Percentiles rank a stretch among this genome's conserved stretches.
These are phyloP conservation scores for Teratosphaeria destructans DNA, from an alignment of 2,329 filamentous ascomycete species.

Conservation along the genomic window DNA sequence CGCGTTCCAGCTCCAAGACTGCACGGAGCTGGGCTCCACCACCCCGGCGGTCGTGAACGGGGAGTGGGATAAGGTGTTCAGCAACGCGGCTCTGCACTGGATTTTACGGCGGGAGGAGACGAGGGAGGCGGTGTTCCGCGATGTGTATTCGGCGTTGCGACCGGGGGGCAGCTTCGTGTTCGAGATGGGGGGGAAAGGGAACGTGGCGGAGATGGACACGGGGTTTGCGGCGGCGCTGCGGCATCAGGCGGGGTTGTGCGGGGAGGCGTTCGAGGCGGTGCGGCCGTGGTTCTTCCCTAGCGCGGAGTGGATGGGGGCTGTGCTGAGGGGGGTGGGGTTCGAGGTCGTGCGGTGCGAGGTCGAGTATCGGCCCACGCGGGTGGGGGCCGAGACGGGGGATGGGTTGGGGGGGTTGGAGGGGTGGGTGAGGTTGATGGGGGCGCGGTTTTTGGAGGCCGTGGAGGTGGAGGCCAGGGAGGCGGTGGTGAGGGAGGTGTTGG, in stretches of 20 bases:
- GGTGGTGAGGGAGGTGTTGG: slow-evolving; percentile 44
- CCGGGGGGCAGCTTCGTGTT: slow-evolving; percentile 52
- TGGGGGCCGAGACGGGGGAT: slow-evolving; percentile 29
- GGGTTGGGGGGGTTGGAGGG: slow-evolving; percentile 46
- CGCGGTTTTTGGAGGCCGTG: slow-evolving; percentile 45
- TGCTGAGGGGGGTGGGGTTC: slow-evolving; percentile 32
- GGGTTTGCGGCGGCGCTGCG: slow-evolving; percentile 46
- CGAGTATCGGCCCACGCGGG: slow-evolving; percentile 54
- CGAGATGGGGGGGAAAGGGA: slow-evolving; percentile 63
- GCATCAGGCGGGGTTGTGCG: slow-evolving; percentile 37
- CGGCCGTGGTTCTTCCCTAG: slow-evolving; percentile 66
- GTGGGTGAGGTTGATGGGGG: slow-evolving; percentile 57
- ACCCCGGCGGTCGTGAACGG: slow-evolving; percentile 11
- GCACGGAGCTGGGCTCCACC: slow-evolving; percentile 16
- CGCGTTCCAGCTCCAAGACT: slow-evolving; percentile 24
- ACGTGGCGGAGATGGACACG: slow-evolving; percentile 52
- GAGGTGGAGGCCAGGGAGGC: slow-evolving; percentile 40
- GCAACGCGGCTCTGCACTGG: slow-evolving; percentile 36
- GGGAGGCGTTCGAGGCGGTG: slow-evolving; percentile 38
- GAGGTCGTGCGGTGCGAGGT: slow-evolving; percentile 42
- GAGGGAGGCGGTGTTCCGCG: slow-evolving; percentile 42
- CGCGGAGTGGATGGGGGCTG: slow-evolving; percentile 44
- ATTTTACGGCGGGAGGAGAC: slow-evolving; percentile 39
- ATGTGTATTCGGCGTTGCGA: slow-evolving; percentile 42
- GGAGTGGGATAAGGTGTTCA: slow-evolving; percentile 31